Base-by-base conservation (phyloP, 768 basidiomycete species). In the Lentinula boryana region DNA sequence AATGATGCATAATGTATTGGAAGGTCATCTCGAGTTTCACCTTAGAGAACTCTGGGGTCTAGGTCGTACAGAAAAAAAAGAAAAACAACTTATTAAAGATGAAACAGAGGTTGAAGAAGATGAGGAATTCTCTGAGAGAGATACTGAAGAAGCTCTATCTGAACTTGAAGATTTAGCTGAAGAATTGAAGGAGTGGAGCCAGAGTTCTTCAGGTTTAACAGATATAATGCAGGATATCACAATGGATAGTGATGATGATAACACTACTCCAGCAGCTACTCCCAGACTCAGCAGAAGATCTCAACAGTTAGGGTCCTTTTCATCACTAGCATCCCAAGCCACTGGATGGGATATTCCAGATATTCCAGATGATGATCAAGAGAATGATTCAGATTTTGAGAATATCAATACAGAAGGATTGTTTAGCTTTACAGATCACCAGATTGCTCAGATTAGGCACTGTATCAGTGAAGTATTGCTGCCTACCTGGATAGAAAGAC, bases 1-100 rank as follows among this genome's bases (percentile, higher is more conserved):
- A 3, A 64, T 66, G 54, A 69, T 74, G 68, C 72, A 73, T 52
- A 71, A 70, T 52, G 67, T 63, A 63, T 49, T 70, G 2, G 68
- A 69, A 58, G 70, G 72, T 9, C 48, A 68, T 35, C 54, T 73
- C 6, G 43, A 68, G 46, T 49, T 67, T 57, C 69, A 72, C 23
- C 60, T 70, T 32, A 63, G 65, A 13, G 55, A 23, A 44, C 33
- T 64, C 8, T 66, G 65, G 66, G 63, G 67, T 0, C 61, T 71
- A 64, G 71, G 69, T 10, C 57, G 55, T n/a, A 56, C 65, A 44
- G 56, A 64, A 18, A 52, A 58, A 33, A 59, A 23, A 56, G 33
- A 21, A 36, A 40, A 54, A 18, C 46, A 58, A 60, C 33, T 44
- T 53, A 38, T n/a, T 6, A 36, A 33, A 23, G 66, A 66, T n/a